Conservation (phyloP, 2,329 filamentous ascomycete genomes). For the Phyllosticta citrichinensis region DNA sequence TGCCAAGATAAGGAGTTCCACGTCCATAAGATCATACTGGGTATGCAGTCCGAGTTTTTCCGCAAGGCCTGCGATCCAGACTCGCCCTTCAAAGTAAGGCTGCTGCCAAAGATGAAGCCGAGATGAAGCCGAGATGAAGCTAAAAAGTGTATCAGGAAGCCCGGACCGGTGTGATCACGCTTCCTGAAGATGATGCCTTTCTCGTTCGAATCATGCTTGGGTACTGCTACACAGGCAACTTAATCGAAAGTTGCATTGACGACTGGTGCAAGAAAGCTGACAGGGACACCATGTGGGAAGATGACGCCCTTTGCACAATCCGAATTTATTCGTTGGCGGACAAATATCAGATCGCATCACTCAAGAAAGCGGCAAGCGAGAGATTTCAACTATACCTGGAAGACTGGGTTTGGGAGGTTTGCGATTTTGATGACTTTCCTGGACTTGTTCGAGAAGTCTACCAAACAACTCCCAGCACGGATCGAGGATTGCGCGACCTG, state of each 20-base stretch:
- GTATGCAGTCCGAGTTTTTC: conserved; percentile 2
- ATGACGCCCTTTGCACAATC: too few species aligned
- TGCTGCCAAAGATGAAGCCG: too few species aligned
- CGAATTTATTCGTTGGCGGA: conserved; percentile 4
- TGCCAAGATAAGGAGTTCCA: conserved; percentile 5
- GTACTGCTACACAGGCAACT: not conserved
- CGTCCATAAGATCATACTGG: conserved; percentile 3
- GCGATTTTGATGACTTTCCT: too few species aligned
- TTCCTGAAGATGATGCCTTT: not conserved
- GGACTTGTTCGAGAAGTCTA: conserved; percentile 31
- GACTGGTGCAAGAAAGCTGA: too few species aligned
- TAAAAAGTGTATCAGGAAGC: not conserved
- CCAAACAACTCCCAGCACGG: conserved; percentile 29
- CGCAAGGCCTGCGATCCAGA: conserved; percentile 3
- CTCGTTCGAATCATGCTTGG: conserved; percentile 4
- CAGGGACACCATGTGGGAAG: too few species aligned
- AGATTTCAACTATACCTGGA: too few species aligned
- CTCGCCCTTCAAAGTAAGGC: conserved; percentile 5
- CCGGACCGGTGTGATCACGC: conserved; percentile 2
- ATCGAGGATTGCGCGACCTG: conserved; percentile 30
- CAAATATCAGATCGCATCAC: not conserved
- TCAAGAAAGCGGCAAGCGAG: too few species aligned
- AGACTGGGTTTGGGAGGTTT: too few species aligned
- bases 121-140: too few species aligned
- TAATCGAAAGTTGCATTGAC: not conserved